Base-by-base conservation (phyloP, 129 eudicot genomes). In the Flaveria brownii region DNA sequence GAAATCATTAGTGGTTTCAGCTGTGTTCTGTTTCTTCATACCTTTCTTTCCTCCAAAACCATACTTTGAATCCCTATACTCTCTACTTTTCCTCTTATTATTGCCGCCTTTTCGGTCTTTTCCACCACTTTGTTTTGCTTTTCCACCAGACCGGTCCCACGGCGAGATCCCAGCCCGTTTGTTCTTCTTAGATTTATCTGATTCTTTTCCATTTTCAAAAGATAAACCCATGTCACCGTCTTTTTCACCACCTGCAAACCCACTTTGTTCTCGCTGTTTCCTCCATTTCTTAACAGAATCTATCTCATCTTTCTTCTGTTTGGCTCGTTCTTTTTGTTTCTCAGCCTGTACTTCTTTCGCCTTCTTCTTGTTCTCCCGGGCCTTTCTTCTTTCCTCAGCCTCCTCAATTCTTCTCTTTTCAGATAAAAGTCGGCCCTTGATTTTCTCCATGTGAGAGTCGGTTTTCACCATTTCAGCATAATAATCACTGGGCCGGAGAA, bases 251-350 rank as follows among this genome's bases (percentile, higher is more conserved):
- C 73, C 85, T 2, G 91, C 64, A 77, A 83, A 93, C 70, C 98
- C 98, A 47, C 87, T 88, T 81, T 88, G 93, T 66, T 93, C 88
- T 75, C 98, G 82, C 47, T 88, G 96, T 80, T 90, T 93, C 84
- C 98, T 85, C 98, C 98, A 93, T 75, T 93, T 93, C 86, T 93
- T 93, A 51, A 93, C 98, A 6, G 97, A 86, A 51, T 93, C 98
- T 1, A 93, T 86, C 77, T 93, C 95, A 0, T 86, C 87, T 57
- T 93, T 90, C 83, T 93, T 90, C 81, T 93, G 90, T 75, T 90
- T 90, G 22, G 88, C 72, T 83, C 95, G 87, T 84, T 93, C 98
- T 63, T 86, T 88, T 23, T 52, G 87, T 60, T 88, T 93, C 81
- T 86, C 82, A 0, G 89, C 89, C 73, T 93, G 98, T 33, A 93